Conservation (phyloP, 371 early-diverging fungal genomes). For the Mucor velutinosus region DNA sequence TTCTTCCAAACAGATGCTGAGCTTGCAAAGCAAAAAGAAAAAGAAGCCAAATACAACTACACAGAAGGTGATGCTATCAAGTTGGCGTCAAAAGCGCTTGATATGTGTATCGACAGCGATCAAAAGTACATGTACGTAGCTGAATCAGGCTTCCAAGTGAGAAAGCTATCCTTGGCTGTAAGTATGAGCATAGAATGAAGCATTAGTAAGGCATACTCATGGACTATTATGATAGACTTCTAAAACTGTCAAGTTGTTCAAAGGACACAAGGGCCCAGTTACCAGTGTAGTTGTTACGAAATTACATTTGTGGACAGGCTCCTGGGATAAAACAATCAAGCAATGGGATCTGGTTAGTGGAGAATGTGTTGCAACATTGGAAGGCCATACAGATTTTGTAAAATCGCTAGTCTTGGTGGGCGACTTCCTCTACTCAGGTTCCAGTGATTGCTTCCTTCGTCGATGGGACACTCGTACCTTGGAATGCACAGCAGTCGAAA, state of each 20-base stretch:
- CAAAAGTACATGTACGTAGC: conserved; percentile 55
- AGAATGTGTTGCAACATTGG: conserved; percentile 56
- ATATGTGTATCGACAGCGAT: conserved; percentile 34
- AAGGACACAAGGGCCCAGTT: conserved; percentile 85
- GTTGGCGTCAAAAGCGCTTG: conserved; percentile 66
- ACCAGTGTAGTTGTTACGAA: conserved; percentile 64
- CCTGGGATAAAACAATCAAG: conserved; percentile 82
- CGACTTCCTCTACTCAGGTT: conserved; percentile 64
- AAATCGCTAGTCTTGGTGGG: conserved; percentile 63
- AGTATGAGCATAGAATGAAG: background rate
- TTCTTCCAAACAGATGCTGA: conserved; percentile 85
- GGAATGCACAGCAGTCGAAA: conserved; percentile 44
- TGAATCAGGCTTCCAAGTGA: conserved; percentile 63
- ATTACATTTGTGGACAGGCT: conserved; percentile 67
- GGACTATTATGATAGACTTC: conserved; percentile 51
- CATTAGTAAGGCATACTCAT: background rate
- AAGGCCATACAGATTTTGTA: conserved; percentile 74
- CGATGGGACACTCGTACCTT: conserved; percentile 65
- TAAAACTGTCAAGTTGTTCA: conserved; percentile 60
- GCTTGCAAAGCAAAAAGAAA: conserved; percentile 55
- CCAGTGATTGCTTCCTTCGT: conserved; percentile 71
- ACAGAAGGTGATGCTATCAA: conserved; percentile 65
- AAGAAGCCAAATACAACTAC: conserved; percentile 65
- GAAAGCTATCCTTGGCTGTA: conserved; percentile 60
- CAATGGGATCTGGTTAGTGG: conserved; percentile 69